Evolutionary conservation across 2,329 filamentous ascomycete genomes (phyloP).

Genomic region (Juglanconis juglandina): DNA sequence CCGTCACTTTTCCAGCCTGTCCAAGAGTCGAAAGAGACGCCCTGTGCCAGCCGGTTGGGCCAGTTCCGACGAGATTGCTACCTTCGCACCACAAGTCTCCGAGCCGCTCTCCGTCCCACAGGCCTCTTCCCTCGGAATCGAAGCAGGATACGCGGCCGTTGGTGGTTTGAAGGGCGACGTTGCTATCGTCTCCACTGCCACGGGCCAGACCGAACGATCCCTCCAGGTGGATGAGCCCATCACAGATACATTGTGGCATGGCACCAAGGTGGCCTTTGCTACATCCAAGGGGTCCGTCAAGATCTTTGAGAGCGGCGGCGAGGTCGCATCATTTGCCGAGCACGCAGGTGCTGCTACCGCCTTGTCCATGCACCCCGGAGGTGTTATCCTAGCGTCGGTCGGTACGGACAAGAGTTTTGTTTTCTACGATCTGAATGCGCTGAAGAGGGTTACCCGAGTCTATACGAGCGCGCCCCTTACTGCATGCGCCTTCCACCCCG

Average conservation of each 20-base stretch:
- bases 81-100: constrained; percentile 43
- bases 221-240: constrained; percentile 66
- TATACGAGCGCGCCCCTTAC: constrained; percentile 75
- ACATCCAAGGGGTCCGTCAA: constrained; percentile 76
- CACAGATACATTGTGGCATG: constrained; percentile 63
- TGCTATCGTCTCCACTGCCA: constrained; percentile 70
- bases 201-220: constrained; percentile 64
- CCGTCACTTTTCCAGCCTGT: constrained; percentile 56
- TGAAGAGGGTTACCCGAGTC: constrained; percentile 70
- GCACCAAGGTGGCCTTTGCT: constrained; percentile 66
- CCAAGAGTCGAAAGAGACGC: constrained; percentile 85
- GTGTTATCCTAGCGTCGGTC: constrained; percentile 78
- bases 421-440: constrained; percentile 73
- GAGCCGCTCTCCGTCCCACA: constrained; percentile 46
- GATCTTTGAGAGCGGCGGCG: constrained; percentile 69
- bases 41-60: constrained; percentile 82
- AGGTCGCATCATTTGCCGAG: constrained; percentile 68
- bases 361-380: constrained; percentile 77
- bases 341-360: constrained; percentile 80
- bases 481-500: constrained; percentile 84
- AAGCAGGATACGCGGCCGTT: constrained; percentile 66
- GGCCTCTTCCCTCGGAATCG: constrained; percentile 46
- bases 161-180: constrained; percentile 72
- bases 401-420: constrained; percentile 90
- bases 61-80: constrained; percentile 64